phyloP scores from a whole-genome alignment of 768 basidiomycete species.

The Trametes elegans region DNA sequence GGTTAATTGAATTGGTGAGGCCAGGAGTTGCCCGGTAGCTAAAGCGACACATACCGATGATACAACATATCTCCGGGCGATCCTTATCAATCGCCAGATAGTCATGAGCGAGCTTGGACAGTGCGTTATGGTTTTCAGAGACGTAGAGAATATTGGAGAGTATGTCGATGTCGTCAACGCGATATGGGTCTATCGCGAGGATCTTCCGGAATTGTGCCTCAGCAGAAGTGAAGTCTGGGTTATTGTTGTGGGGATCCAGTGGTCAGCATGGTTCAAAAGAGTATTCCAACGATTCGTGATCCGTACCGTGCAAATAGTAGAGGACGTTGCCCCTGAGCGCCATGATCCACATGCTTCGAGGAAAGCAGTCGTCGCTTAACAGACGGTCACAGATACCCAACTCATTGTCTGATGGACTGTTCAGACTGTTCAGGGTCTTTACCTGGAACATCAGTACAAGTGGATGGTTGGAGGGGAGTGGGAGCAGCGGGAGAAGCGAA shows the following conservation, averaged over 20 bases:
- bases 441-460: conserved; percentile 78
- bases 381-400: conserved; percentile 79
- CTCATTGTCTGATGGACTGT: conserved; percentile 86
- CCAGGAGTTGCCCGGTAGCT: background rate
- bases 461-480: conserved; percentile 50
- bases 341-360: conserved; percentile 82
- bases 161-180: conserved; percentile 93
- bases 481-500: conserved; percentile 42
- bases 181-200: conserved; percentile 74
- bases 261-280: background rate
- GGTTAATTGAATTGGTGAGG: background rate
- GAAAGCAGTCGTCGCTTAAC: conserved; percentile 68
- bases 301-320: conserved; percentile 87
- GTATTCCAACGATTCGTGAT: background rate
- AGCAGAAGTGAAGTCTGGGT: conserved; percentile 82
- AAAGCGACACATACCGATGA: conserved; percentile 72
- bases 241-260: background rate
- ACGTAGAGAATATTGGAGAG: conserved; percentile 98
- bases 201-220: conserved; percentile 85
- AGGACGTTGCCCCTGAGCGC: conserved; percentile 81
- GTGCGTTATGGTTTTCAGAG: conserved; percentile 81
- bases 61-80: conserved; percentile 93
- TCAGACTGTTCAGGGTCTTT: conserved; percentile 85
- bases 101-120: conserved; percentile 90
- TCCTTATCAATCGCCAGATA: conserved; percentile 88